phyloP scores from a whole-genome alignment of 164 flowering plant species.

The Nelumbo lutea region DNA sequence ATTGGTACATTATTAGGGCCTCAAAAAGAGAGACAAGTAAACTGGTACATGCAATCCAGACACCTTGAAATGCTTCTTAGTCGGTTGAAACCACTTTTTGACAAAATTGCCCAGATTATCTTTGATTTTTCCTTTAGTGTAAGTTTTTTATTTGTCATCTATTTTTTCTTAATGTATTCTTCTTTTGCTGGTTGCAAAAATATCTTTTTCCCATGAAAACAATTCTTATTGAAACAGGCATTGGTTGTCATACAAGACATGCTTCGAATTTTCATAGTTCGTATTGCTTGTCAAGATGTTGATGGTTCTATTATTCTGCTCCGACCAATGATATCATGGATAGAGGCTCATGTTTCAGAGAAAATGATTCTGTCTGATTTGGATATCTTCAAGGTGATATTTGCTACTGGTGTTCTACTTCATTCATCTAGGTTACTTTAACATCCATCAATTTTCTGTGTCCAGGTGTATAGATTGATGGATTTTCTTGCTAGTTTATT shows the following conservation, averaged over 20 bases:
- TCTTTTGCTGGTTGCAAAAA: not conserved
- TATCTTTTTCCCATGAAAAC: not conserved
- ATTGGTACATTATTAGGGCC: conserved; percentile 77
- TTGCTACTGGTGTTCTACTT: not conserved
- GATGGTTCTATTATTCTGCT: conserved; percentile 60
- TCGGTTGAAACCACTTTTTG: conserved; percentile 69
- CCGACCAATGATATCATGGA: conserved; percentile 63
- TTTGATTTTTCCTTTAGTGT: conserved; percentile 82
- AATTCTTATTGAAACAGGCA: conserved; percentile 38
- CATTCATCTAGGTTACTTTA: not conserved
- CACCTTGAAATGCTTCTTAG: conserved; percentile 53
- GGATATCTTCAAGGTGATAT: conserved; percentile 75
- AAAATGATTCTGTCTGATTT: conserved; percentile 42
- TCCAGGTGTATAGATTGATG: conserved; percentile 65
- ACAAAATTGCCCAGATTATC: conserved; percentile 66
- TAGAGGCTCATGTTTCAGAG: conserved; percentile 39
- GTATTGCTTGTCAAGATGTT: conserved; percentile 59
- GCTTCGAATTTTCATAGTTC: conserved; percentile 78
- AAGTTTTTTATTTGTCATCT: conserved; percentile 22
- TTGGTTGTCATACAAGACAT: conserved; percentile 85
- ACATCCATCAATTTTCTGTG: conserved; percentile 2
- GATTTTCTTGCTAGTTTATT: conserved; percentile 63
- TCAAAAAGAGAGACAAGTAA: conserved; percentile 57
- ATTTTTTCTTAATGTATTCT: not conserved
- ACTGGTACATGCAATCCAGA: conserved; percentile 74